Conservation (phyloP, 2,329 filamentous ascomycete species). For the Fusarium fujikuroi region DNA sequence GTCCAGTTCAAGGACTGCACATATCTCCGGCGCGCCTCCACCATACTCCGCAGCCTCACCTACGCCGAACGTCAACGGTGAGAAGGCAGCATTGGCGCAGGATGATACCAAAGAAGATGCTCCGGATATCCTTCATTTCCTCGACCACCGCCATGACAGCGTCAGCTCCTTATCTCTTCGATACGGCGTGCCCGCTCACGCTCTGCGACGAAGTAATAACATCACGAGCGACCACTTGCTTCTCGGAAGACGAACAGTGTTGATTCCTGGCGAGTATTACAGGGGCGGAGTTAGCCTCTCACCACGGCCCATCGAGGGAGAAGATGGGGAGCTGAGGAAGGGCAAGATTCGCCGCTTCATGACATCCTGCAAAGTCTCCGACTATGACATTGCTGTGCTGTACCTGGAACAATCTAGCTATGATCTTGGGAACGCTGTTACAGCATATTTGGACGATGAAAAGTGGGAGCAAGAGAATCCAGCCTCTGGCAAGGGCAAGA, state of each 20-base stretch:
- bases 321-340: constrained; percentile 78
- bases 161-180: constrained; percentile 75
- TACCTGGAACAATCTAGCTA: constrained; percentile 79
- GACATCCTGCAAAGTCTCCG: constrained; percentile 79
- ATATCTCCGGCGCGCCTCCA: constrained; percentile 50
- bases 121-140: constrained; percentile 79
- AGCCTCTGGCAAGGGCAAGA: constrained; percentile 30
- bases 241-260: constrained; percentile 72
- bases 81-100: constrained; percentile 41
- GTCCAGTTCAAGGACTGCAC: constrained; percentile 39
- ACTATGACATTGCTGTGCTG: constrained; percentile 79
- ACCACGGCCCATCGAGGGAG: constrained; percentile 76
- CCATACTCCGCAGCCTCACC: constrained; percentile 50
- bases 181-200: constrained; percentile 73
- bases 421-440: constrained; percentile 72
- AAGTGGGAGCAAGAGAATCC: constrained; percentile 79
- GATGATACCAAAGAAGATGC: constrained; percentile 51
- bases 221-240: constrained; percentile 78
- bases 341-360: constrained; percentile 79
- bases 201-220: constrained; percentile 73
- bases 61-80: constrained; percentile 19
- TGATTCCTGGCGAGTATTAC: constrained; percentile 78
- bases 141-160: constrained; percentile 75
- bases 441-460: constrained; percentile 76
- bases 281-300: constrained; percentile 74